Base-by-base conservation (phyloP, 2,329 filamentous ascomycete species). In the Fusarium robinianum region DNA sequence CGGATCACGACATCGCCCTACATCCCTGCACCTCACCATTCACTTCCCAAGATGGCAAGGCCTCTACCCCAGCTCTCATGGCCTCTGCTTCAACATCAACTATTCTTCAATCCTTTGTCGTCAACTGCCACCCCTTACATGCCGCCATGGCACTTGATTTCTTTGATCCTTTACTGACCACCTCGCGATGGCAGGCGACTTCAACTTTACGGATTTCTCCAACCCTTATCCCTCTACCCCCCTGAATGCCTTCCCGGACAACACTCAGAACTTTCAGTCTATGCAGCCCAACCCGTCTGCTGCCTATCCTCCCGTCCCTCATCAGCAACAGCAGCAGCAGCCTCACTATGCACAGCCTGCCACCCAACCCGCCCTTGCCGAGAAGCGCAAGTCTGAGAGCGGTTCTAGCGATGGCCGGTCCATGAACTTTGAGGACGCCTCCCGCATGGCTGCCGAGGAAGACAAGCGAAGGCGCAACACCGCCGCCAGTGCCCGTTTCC, bases 391-490 rank as follows among this genome's bases (percentile, higher is more conserved):
- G 57, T 63, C 74, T 15, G 75, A 77, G 41, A 63, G 67, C 19
- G 59, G 67, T 43, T 64, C 62, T 36, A 64, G 67, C 39, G 62
- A 68, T 26, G 67, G 64, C 49, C 75, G 68, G 42, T 70, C 77
- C 31, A 54, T 83, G 47, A 79, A 71, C 58, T 78, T 86, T 34
- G 87, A 91, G 67, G 87, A 90, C 51, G 75, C 81, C 25, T 85
- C 85, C 9, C 84, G 87, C 25, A 57, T 83, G 5, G 86, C 86
- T 9, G 89, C 89, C 15, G 90, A 95, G 68, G 90, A 95, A 70
- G 90, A 95, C 67, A 95, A 95, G 73, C 85, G 90, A 35, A 83
- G 89, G 46, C 84, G 90, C 53, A 95, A 95, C 72, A 95, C 90
- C 3, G 90, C 90, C 21, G 90, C 90, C 41, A 90, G 85, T 55